Base-by-base conservation (phyloP, 495 filamentous ascomycete species). In the Aspergillus leporis region DNA sequence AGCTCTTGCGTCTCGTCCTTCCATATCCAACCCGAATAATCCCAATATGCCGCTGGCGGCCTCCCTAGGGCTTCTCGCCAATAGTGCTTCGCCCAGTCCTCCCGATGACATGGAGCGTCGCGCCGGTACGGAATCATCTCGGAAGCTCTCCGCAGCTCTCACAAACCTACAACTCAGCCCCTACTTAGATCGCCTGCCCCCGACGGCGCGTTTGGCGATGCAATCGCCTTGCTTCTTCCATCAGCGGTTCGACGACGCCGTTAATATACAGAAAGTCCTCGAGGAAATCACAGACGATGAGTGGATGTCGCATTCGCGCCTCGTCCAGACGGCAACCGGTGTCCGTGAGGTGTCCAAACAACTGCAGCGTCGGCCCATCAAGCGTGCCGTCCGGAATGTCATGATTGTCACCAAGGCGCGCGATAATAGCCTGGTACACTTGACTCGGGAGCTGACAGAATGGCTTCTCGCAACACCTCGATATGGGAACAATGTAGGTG, bases 331-430 rank as follows among this genome's bases (percentile, higher is more conserved):
- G 0, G 95, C 95, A 31, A 93, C 91, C 0, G 89, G 91, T 21
- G 95, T 98, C 10, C 84, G 94, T 6, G 94, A 98, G 70, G 92
- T 98, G 2, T 93, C 92, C 2, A 91, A 92, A 70, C 94, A 97
- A 73, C 78, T 98, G 50, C 91, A 94, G 72, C 85, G 93, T 43
- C 81, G 90, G 30, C 92, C 92, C 14, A 90, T 97, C 74, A 91
- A 88, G 70, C 85, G 91, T 51, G 92, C 90, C 1, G 92, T 97
- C 34, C 83, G 83, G 58, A 96, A 87, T 70, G 84, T 98, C 57
- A 96, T 98, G 91, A 92, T 98, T 62, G 85, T 98, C 30, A 98
- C 95, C 57, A 98, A 98, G 73, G 92, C 95, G 23, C 83, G 91
- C 47, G 95, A 98, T 70, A 96, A 96, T 65, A 83, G 87, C 43